Percentiles rank a stretch among this genome's conserved stretches.
Evolutionary conservation across 371 early-diverging fungal species (phyloP).

Genomic region (Mortierella sp.): DNA sequence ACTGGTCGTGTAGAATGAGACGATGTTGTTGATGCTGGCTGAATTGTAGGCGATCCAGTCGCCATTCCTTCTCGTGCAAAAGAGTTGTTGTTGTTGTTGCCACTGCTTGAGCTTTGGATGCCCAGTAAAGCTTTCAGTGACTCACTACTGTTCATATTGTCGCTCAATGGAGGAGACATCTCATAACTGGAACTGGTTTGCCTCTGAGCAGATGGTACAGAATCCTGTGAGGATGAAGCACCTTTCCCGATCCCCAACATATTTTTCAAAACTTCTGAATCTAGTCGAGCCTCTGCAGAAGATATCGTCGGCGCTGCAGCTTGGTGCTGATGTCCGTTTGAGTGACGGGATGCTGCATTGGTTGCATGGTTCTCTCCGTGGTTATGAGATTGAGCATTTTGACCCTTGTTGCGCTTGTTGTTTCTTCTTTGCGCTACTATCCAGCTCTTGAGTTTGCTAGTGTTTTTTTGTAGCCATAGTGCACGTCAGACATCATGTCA

Average conservation of each 20-base stretch:
- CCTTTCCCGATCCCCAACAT: constrained; percentile 47
- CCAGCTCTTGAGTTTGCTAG: constrained; percentile 53
- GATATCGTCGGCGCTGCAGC: constrained; percentile 14
- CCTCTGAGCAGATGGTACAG: neutral
- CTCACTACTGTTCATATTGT: constrained; percentile 25
- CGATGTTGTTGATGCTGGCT: constrained; percentile 12
- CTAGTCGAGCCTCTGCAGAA: constrained; percentile 26
- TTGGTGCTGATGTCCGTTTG: constrained; percentile 7
- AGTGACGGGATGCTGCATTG: neutral
- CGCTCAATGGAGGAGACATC: constrained; percentile 10
- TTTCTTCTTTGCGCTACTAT: constrained; percentile 34
- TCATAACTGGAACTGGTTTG: constrained; percentile 6
- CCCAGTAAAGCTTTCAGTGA: constrained; percentile 47
- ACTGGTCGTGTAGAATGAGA: constrained; percentile 4
- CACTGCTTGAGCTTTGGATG: constrained; percentile 16
- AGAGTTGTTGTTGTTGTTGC: constrained; percentile 11
- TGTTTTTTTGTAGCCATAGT: neutral
- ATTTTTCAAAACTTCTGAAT: constrained; percentile 44
- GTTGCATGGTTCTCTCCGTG: constrained; percentile 15
- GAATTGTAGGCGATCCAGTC: constrained; percentile 30
- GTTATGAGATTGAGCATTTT: constrained; percentile 23
- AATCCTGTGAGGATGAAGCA: constrained; percentile 8
- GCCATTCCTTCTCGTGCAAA: constrained; percentile 15
- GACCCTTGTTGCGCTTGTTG: constrained; percentile 38
- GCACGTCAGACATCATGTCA: constrained; percentile 1